These are phyloP conservation scores for Begonia peltatifolia DNA, from an alignment of 306 rosid species.

Conservation along the genomic window DNA sequence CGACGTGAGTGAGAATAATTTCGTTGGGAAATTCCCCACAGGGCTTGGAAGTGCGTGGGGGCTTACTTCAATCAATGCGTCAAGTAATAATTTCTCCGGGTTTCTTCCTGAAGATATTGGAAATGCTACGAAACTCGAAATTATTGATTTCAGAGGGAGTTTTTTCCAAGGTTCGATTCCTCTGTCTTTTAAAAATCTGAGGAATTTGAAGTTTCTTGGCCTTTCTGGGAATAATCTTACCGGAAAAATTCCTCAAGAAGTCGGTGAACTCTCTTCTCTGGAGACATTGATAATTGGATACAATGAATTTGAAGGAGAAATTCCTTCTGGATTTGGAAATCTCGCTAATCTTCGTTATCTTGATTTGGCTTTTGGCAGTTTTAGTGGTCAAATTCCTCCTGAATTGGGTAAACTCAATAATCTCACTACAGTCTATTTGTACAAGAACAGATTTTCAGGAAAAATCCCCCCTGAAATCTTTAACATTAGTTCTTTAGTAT, in stretches of 20 bases:
- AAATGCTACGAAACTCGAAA: slow-evolving; percentile 49
- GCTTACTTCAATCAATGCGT: slow-evolving; percentile 47
- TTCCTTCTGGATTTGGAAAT: slow-evolving; percentile 72
- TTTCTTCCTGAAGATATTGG: slow-evolving; percentile 69
- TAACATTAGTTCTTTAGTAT: slow-evolving; percentile 43
- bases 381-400: slow-evolving; percentile 67
- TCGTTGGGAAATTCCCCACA: slow-evolving; percentile 51
- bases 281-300: slow-evolving; percentile 71
- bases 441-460: slow-evolving; percentile 59
- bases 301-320: slow-evolving; percentile 61
- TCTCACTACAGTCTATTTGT: slow-evolving; percentile 56
- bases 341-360: slow-evolving; percentile 65
- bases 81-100: slow-evolving; percentile 69
- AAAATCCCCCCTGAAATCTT: slow-evolving; percentile 59
- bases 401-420: slow-evolving; percentile 51
- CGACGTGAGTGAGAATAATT: slow-evolving; percentile 75
- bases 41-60: slow-evolving; percentile 53
- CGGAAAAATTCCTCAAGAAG: slow-evolving; percentile 44
- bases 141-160: slow-evolving; percentile 72
- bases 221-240: slow-evolving; percentile 75
- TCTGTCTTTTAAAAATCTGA: slow-evolving; percentile 35
- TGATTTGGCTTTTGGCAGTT: slow-evolving; percentile 68
- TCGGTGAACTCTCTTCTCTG: slow-evolving; percentile 51
- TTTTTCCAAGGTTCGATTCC: slow-evolving; percentile 73
- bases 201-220: slow-evolving; percentile 62